Evolutionary conservation across 1,284 basidiomycete genomes (phyloP), one percentile per base, ranked within the genome.

Genomic region (Ceratobasidium sp.): DNA sequence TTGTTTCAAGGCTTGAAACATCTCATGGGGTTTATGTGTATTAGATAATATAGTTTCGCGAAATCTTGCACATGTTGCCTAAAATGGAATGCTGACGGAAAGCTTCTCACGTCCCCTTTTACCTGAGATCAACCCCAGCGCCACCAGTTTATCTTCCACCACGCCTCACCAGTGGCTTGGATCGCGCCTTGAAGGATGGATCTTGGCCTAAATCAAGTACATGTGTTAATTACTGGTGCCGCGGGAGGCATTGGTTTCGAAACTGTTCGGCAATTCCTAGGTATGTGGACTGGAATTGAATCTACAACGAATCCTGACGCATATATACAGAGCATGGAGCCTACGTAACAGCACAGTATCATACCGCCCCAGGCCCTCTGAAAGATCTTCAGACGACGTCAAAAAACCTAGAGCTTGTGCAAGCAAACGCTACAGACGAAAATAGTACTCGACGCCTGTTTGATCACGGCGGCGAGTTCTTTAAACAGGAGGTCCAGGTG

Each of bases 301-400:
- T 57, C 17, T 62, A 38, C 23, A 38, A 28, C 40, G 54, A 50
- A 48, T 23, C 50, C n/a, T 64, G 52, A 82, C 84, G 54, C 70
- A 69, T 64, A 64, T n/a, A 9, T 23, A 33, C 82, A 93, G 91
- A 89, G 52, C 90, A 91, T 80, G 92, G 91, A 3, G 91, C 93
- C 3, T 88, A 87, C 78, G 92, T 94, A 9, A 90, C 91, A 0
- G 92, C 92, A 0, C 92, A 94, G 82, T 94, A 91, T 84, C 91
- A 93, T 83, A 87, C 88, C 13, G 90, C 87, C 59, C 81, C 84
- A 20, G 82, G 83, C 0, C 83, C 89, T 0, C 84, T 93, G 12
- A 83, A 87, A 7, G 83, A 86, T 1, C 84, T 92, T 20, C 74
- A 85, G 67, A 87, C 86, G 77, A 84, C 84, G 17, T 79, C 84